Evolutionary conservation across 805 yeast species (phyloP), one percentile per base, ranked within the genome.

Genomic region (Candida railenensis): DNA sequence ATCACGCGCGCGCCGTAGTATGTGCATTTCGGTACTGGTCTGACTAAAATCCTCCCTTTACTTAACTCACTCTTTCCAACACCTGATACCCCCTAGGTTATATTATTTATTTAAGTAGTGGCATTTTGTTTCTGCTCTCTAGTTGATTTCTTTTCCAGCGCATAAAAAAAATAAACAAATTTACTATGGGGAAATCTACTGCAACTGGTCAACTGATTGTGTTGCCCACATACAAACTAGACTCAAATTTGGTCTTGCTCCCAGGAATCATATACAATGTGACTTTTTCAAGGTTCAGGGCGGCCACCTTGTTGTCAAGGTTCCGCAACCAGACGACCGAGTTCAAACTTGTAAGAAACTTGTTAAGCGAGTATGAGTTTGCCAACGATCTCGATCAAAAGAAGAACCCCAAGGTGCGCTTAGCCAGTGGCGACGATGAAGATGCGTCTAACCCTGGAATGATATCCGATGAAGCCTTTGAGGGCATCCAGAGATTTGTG

Each of bases 231-330:
- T 71, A 71, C 55, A 65, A 61, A 41, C 53, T 73, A 19, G 77
- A 73, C 51, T 69, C 76, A 37, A 65, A 69, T 49, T 56, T 71
- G 44, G 80, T 83, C 12, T 70, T 82, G 25, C 55, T 83, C 7
- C 88, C 89, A 1, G 87, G 87, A 0, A 76, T 83, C 36, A 69
- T 81, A 20, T 83, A 83, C 61, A 76, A 79, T 46, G 78, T 83
- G n/a, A 67, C 79, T 1, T 76, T 81, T 44, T 61, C 74, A 15
- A 66, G 74, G 44, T 62, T 67, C 44, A 71, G 73, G 43, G 84
- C 81, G 1, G 69, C 76, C 9, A 66, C 73, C 2, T 59, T 82
- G 16, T 61, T 81, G 37, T 64, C 71, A 19, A 66, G 76, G 22
- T 79, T 66, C 56, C 58, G 67, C 40, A 53, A 62, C 7, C 62